These are phyloP conservation scores for Thelonectria rubi DNA, from an alignment of 2,329 filamentous ascomycete species.

Conservation along the genomic window DNA sequence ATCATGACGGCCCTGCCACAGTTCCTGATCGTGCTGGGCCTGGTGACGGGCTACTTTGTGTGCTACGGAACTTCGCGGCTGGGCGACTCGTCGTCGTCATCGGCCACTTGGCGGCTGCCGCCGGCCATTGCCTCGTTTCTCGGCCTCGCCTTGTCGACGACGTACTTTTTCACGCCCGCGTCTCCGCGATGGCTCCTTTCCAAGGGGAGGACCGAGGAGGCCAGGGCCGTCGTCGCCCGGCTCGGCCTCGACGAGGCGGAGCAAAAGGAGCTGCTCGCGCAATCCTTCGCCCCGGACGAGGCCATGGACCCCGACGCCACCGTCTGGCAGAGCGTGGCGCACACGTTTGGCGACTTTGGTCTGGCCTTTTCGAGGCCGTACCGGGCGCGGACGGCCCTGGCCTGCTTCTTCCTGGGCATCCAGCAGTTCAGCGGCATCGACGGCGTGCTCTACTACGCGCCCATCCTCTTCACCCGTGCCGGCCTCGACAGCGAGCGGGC, in stretches of 20 bases:
- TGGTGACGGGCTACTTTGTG: conserved; percentile 66
- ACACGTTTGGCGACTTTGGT: conserved; percentile 45
- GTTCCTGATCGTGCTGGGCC: conserved; percentile 59
- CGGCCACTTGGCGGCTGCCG: conserved; percentile 65
- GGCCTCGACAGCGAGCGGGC: conserved; percentile 62
- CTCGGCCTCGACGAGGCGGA: conserved; percentile 56
- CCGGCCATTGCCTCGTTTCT: conserved; percentile 52
- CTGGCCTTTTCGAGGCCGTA: conserved; percentile 49
- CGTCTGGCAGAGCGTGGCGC: conserved; percentile 40
- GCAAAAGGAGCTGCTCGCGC: conserved; percentile 50
- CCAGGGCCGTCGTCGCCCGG: conserved; percentile 49
- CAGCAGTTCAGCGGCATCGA: conserved; percentile 70
- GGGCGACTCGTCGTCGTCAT: conserved; percentile 36
- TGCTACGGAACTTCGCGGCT: conserved; percentile 65
- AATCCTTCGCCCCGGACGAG: conserved; percentile 26
- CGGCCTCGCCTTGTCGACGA: conserved; percentile 40
- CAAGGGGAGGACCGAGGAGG: conserved; percentile 54
- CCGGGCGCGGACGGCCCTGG: conserved; percentile 58
- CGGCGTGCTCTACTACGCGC: conserved; percentile 69
- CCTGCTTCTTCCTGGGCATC: conserved; percentile 66
- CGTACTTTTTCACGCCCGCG: conserved; percentile 53
- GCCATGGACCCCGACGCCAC: conserved; percentile 42
- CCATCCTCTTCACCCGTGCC: conserved; percentile 66
- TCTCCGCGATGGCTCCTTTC: conserved; percentile 67
- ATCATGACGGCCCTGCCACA: conserved; percentile 63